phyloP scores from a whole-genome alignment of 108 stramenopile species.

The Halocafeteria seosinensis region DNA sequence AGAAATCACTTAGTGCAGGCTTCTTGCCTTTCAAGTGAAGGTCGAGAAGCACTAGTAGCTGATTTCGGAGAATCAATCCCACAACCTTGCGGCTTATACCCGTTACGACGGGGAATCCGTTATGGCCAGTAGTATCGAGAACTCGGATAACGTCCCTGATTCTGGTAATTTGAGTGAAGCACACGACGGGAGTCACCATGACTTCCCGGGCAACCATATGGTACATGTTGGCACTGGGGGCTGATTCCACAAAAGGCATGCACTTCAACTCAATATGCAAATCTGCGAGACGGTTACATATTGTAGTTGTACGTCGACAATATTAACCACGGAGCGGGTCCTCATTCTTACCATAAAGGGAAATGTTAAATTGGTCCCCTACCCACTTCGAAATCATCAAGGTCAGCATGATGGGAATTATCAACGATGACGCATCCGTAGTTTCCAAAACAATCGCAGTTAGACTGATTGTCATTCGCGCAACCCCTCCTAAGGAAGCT shows the following conservation, averaged over 20 bases:
- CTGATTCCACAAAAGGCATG: constrained; percentile 34
- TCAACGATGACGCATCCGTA: constrained; percentile 91
- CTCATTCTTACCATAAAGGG: too few species aligned
- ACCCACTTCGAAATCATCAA: constrained; percentile 86
- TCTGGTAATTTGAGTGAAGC: constrained; percentile 9
- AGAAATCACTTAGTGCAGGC: neutral
- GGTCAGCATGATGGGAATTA: constrained; percentile 84
- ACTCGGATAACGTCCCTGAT: constrained; percentile 24
- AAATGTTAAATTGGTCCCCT: constrained; percentile 89
- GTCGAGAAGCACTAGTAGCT: neutral
- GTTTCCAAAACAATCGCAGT: constrained; percentile 88
- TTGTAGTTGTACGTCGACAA: too few species aligned
- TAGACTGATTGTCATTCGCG: constrained; percentile 93
- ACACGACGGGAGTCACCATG: constrained; percentile 27
- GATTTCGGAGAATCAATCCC: neutral
- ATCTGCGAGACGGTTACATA: too few species aligned
- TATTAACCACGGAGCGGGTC: too few species aligned
- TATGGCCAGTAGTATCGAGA: constrained; percentile 23
- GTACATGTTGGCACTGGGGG: constrained; percentile 22
- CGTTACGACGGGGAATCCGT: constrained; percentile 53
- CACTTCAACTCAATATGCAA: constrained; percentile 54
- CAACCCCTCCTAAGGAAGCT: constrained; percentile 82
- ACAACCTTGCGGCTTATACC: constrained; percentile 1
- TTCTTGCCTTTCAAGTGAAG: neutral
- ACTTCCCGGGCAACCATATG: constrained; percentile 26